Conservation (phyloP, 495 filamentous ascomycete genomes). For the Pyrenula aspistea region DNA sequence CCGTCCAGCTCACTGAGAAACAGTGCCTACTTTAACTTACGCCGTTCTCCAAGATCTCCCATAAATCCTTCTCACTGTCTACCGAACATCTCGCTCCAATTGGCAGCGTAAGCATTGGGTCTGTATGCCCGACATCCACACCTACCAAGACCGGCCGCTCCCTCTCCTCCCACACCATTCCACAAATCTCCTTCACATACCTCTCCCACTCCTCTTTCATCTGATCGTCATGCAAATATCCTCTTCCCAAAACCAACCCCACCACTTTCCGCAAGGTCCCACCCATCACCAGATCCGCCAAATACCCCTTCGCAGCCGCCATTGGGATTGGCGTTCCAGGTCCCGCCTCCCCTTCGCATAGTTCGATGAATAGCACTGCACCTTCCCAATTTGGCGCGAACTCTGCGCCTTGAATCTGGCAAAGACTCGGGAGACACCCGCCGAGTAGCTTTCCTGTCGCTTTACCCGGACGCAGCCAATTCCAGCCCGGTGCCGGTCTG, state of each 20-base stretch:
- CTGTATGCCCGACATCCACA: conserved; percentile 23
- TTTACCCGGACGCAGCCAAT: conserved; percentile 6
- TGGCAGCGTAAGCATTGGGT: conserved; percentile 20
- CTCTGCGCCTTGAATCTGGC: conserved; percentile 14
- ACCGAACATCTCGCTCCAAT: conserved; percentile 13
- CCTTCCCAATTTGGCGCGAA: conserved; percentile 7
- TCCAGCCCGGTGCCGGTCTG: conserved; percentile 10
- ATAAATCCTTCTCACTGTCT: conserved; percentile 18
- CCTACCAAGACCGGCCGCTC: conserved; percentile 15
- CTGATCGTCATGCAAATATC: conserved; percentile 13
- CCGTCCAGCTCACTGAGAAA: too few species aligned
- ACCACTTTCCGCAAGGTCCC: conserved; percentile 17
- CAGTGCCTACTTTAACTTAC: too few species aligned
- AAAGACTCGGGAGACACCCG: conserved; percentile 15
- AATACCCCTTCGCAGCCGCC: conserved; percentile 16
- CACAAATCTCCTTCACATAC: conserved; percentile 11
- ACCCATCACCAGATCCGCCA: conserved; percentile 20
- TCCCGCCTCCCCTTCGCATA: background rate
- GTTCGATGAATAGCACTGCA: background rate
- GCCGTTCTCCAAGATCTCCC: conserved; percentile 17
- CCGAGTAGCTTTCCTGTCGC: conserved; percentile 18
- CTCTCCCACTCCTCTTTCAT: conserved; percentile 9
- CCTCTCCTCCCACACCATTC: conserved; percentile 5
- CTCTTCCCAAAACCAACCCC: conserved; percentile 21
- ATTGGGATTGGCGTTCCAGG: conserved; percentile 14